Conservation (phyloP, 805 yeast genomes). For the Ogataea populi-albae region DNA sequence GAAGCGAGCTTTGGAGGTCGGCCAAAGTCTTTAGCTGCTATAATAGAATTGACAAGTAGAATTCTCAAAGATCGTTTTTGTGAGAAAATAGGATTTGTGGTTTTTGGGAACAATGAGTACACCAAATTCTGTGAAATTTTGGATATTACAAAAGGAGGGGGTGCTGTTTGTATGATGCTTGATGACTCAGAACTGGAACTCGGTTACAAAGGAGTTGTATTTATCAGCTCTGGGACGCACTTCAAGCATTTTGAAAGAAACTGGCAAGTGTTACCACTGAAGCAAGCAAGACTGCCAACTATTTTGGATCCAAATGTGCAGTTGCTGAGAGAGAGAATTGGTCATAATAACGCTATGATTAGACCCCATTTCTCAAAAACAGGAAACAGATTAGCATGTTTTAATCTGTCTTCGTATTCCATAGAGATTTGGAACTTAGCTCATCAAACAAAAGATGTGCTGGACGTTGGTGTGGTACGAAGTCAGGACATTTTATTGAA, state of each 20-base stretch:
- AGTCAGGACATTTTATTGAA: conserved; percentile 25
- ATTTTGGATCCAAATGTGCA: conserved; percentile 1
- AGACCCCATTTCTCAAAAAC: conserved; percentile 20
- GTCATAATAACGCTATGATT: conserved; percentile 5
- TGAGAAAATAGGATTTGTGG: conserved; percentile 4
- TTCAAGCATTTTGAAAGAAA: conserved; percentile 13
- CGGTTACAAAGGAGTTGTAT: conserved; percentile 22
- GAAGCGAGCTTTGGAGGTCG: conserved; percentile 7
- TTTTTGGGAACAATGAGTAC: background rate
- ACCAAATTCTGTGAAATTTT: conserved; percentile 10
- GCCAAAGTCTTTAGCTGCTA: conserved; percentile 15
- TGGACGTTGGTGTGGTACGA: conserved; percentile 16
- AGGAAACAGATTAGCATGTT: conserved; percentile 18
- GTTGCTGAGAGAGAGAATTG: conserved; percentile 9
- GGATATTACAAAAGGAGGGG: conserved; percentile 9
- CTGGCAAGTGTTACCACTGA: conserved; percentile 20
- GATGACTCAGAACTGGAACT: conserved; percentile 14
- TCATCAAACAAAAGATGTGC: conserved; percentile 4
- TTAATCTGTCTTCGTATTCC: conserved; percentile 17
- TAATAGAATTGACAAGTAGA: conserved; percentile 21
- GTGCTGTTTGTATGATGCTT: conserved; percentile 16
- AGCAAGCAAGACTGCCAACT: background rate
- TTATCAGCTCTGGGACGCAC: conserved; percentile 7
- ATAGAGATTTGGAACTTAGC: conserved; percentile 24
- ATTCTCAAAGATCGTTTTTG: conserved; percentile 19